Percentiles rank a stretch among this genome's conserved stretches.
Evolutionary conservation across 192 early-diverging fungal species (phyloP).

Genomic region (Coemansia sp.): DNA sequence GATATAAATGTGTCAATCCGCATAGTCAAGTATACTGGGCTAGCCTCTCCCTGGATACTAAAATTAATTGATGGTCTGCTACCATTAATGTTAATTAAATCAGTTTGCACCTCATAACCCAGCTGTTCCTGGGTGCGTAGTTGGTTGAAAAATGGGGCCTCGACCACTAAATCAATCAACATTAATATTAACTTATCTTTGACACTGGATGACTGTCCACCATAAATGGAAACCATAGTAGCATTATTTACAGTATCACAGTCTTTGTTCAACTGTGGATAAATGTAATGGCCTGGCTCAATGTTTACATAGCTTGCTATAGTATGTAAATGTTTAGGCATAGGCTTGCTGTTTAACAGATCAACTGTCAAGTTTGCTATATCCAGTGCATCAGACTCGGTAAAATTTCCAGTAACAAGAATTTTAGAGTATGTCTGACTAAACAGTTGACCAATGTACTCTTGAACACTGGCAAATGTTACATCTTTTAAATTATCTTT

Average conservation of each 20-base stretch:
- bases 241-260: conserved; percentile 78
- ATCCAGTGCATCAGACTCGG: conserved; percentile 58
- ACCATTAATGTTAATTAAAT: too few species aligned
- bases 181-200: conserved; percentile 57
- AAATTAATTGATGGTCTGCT: conserved; percentile 50
- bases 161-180: conserved; percentile 62
- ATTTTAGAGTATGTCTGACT: conserved; percentile 62
- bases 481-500: not conserved
- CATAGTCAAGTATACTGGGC: conserved; percentile 71
- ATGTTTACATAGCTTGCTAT: not conserved
- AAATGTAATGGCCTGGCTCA: conserved; percentile 29
- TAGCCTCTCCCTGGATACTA: conserved; percentile 76
- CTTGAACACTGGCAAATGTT: not conserved
- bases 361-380: conserved; percentile 56
- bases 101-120: conserved; percentile 53
- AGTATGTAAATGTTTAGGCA: not conserved
- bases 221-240: conserved; percentile 71
- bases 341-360: conserved; percentile 57
- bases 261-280: conserved; percentile 49
- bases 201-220: conserved; percentile 57
- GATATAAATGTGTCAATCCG: conserved; percentile 77
- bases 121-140: conserved; percentile 86
- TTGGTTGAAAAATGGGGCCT: conserved; percentile 71
- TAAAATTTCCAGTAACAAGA: conserved; percentile 77
- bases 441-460: not conserved